Base-by-base conservation (phyloP, 257 asterid species). In the Paraleonurus japonicus region DNA sequence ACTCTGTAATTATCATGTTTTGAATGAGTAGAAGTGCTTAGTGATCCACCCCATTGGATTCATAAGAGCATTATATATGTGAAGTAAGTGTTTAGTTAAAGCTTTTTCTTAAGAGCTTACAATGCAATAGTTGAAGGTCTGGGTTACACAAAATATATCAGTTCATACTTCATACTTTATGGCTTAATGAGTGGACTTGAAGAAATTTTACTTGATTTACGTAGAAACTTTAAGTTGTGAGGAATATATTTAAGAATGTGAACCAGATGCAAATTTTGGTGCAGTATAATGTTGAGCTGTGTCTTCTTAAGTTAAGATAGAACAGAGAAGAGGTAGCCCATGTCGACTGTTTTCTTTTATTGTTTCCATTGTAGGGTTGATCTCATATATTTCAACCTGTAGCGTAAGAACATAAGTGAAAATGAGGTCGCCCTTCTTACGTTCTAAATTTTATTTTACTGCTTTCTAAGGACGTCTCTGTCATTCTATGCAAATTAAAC, bases 1-100 rank as follows among this genome's bases (percentile, higher is more conserved):
- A 16, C 43, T 62, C 24, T 62, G 50, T 32, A 39, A 13, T 54
- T 23, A 15, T 70, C 17, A 15, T 69, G 74, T 35, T 69, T 37
- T 23, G n/a, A 45, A 35, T 53, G 28, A 55, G 43, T 35, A 30
- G 35, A 67, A 16, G 5, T 28, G 13, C 43, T 17, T 10, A 24
- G 7, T 19, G n/a, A n/a, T 45, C 48, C 33, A 20, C 7, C 19
- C 39, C 20, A 27, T 28, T 48, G 48, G 27, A 39, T 37, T 15
- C 32, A 51, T 30, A 11, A 37, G 19, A 19, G 7, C 28, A n/a
- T 17, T 60, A 16, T 19, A 1, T 9, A 60, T 45, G 28, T 19
- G 20, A 32, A 32, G 19, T 3, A 57, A 9, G 58, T 2, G 8
- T 39, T 55, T 39, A 26, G 30, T 70, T 23, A 17, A n/a, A 37